These are phyloP conservation scores for Podaxis sp. DNA, from an alignment of 768 basidiomycete species.

Conservation along the genomic window DNA sequence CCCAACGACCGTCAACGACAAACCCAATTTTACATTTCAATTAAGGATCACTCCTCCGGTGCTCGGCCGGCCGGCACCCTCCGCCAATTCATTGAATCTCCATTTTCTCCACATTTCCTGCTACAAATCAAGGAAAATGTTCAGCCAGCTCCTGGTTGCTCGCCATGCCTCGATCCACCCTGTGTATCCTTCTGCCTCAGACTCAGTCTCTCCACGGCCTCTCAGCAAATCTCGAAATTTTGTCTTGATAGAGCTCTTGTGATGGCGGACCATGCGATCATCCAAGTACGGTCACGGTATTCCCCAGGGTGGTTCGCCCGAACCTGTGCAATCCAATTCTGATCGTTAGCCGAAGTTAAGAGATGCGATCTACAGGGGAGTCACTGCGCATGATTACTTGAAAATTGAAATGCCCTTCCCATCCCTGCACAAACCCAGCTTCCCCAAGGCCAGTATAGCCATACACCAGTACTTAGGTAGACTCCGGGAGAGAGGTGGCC, in stretches of 20 bases:
- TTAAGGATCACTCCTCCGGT: constrained; percentile 3
- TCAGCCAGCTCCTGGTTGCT: not conserved
- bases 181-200: not conserved
- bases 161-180: not conserved
- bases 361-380: not conserved
- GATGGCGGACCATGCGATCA: not conserved
- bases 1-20: constrained; percentile 3
- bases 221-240: not conserved
- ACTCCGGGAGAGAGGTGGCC: not conserved
- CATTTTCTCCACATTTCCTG: not conserved
- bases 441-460: too few relatives aligned
- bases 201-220: not conserved
- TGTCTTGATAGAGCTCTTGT: not conserved
- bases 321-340: not conserved
- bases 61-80: constrained; percentile 6
- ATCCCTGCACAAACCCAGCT: not conserved
- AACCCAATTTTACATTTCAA: constrained; percentile 15
- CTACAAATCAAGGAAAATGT: not conserved
- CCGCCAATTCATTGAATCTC: not conserved
- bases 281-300: not conserved
- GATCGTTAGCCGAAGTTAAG: not conserved
- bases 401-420: not conserved
- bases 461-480: not conserved
- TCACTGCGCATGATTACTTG: not conserved
- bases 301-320: not conserved